Evolutionary conservation across 2,329 filamentous ascomycete species (phyloP).

Genomic region (Pseudopyrenochaeta lycopersici): DNA sequence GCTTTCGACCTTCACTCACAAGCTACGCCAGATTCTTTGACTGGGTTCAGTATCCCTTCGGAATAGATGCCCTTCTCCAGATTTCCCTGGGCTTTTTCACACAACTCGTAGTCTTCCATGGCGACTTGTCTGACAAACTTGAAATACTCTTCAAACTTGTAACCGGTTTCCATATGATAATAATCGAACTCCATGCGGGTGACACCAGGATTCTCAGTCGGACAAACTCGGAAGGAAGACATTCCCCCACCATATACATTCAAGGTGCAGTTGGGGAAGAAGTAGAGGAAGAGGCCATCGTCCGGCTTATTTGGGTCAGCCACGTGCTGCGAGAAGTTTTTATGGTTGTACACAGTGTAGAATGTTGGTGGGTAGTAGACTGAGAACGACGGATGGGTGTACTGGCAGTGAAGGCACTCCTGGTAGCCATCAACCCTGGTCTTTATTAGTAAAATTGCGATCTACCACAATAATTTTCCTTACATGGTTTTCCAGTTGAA

Average conservation of each 20-base stretch:
- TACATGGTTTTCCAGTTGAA: slow-evolving; percentile 70
- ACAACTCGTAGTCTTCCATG: slow-evolving; percentile 65
- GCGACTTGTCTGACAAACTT: slow-evolving; percentile 66
- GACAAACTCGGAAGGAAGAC: slow-evolving; percentile 65
- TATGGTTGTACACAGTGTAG: slow-evolving; percentile 64
- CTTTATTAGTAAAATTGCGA: not conserved
- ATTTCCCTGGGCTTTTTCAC: slow-evolving; percentile 65
- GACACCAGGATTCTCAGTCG: slow-evolving; percentile 58
- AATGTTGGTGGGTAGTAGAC: slow-evolving; percentile 64
- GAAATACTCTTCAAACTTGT: slow-evolving; percentile 66
- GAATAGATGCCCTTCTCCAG: slow-evolving; percentile 63
- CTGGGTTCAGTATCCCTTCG: slow-evolving; percentile 64
- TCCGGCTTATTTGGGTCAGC: slow-evolving; percentile 62
- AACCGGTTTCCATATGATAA: slow-evolving; percentile 60
- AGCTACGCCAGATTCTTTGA: slow-evolving; percentile 64
- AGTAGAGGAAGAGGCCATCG: slow-evolving; percentile 66
- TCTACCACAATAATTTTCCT: not conserved
- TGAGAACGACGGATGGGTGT: slow-evolving; percentile 66
- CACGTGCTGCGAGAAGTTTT: slow-evolving; percentile 65
- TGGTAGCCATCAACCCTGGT: slow-evolving; percentile 65
- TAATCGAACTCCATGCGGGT: slow-evolving; percentile 69
- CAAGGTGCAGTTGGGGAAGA: slow-evolving; percentile 66
- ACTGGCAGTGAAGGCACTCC: slow-evolving; percentile 67
- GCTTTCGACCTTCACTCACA: slow-evolving; percentile 48
- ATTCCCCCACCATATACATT: slow-evolving; percentile 68